Evolutionary conservation across 768 basidiomycete species (phyloP).

Genomic region (Podaxis carcinomalis): DNA sequence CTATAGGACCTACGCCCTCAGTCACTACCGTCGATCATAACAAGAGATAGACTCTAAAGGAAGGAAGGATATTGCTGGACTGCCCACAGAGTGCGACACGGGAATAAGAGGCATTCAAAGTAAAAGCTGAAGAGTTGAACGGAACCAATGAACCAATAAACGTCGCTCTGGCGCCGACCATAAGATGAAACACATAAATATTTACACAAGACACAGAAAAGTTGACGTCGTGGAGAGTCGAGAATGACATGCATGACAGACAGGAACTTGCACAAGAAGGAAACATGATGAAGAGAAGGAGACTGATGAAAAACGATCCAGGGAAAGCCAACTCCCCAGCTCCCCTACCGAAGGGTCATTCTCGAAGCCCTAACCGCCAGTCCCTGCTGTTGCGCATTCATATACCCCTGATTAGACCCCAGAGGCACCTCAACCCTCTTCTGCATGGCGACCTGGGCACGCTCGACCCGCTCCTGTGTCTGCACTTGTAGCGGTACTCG

Average conservation of each 20-base stretch:
- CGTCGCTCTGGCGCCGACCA: neutral
- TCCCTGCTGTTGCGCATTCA: conserved; percentile 3
- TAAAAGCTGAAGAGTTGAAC: neutral
- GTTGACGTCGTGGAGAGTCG: neutral
- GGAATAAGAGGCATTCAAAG: too few relatives aligned
- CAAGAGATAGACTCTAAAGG: too few relatives aligned
- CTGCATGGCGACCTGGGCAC: neutral
- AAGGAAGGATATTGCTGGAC: too few relatives aligned
- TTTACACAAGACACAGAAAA: neutral
- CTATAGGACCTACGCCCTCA: too few relatives aligned
- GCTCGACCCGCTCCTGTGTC: neutral
- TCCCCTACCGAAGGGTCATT: conserved; percentile 14
- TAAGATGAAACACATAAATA: neutral
- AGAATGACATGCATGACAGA: neutral
- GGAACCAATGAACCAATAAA: neutral
- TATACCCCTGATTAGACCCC: conserved; percentile 1
- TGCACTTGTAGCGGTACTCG: neutral
- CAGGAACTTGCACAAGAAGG: neutral
- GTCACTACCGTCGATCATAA: too few relatives aligned
- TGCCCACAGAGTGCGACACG: too few relatives aligned
- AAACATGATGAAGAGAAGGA: neutral
- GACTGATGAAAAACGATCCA: neutral
- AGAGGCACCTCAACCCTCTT: neutral
- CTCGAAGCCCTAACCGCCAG: conserved; percentile 15
- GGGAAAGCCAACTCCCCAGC: neutral